phyloP scores from a whole-genome alignment of 441 rosid genomes.

The Arabidopsis lyrata region DNA sequence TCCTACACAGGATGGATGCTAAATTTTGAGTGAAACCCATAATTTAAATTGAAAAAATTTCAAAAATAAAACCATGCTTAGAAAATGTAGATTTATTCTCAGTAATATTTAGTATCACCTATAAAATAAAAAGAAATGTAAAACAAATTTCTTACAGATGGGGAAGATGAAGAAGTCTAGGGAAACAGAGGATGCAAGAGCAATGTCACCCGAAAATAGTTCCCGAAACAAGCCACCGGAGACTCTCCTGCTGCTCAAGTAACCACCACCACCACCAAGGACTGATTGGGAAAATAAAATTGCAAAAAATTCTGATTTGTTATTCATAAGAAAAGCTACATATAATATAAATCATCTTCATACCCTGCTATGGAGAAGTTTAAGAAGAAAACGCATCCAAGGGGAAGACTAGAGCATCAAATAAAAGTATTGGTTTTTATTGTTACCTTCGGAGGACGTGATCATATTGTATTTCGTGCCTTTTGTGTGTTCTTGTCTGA shows the following conservation, averaged over 20 bases:
- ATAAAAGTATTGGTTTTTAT: background rate
- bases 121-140: background rate
- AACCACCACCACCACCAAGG: background rate
- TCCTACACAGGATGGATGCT: background rate
- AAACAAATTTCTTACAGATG: slow-evolving; percentile 20
- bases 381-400: background rate
- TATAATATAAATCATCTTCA: background rate
- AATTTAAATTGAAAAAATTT: background rate
- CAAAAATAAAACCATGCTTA: background rate
- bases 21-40: background rate
- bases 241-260: slow-evolving; percentile 21
- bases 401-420: background rate
- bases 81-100: background rate
- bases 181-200: background rate
- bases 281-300: background rate
- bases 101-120: background rate
- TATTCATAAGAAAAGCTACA: slow-evolving; percentile 1
- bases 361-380: background rate
- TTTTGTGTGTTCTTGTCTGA: background rate
- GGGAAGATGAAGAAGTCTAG: background rate
- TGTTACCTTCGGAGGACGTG: slow-evolving; percentile 5
- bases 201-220: background rate
- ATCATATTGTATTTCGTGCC: background rate
- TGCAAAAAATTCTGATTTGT: background rate
- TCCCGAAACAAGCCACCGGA: slow-evolving; percentile 1